phyloP scores from a whole-genome alignment of 768 basidiomycete species.

The Mycena galopus region DNA sequence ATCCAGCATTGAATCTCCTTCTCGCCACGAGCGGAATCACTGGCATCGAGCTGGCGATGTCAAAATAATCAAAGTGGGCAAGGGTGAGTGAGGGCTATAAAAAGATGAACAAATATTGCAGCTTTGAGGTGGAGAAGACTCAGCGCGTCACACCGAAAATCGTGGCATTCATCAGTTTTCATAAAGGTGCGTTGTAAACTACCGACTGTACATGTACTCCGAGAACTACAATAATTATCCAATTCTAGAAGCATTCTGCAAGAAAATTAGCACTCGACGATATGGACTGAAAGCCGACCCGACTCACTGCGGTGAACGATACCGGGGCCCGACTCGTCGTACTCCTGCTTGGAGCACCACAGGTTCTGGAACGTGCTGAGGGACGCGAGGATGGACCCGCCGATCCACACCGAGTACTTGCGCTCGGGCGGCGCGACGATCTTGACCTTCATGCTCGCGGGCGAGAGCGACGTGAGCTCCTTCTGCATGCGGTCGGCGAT shows the following conservation, averaged over 20 bases:
- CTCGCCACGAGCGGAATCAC: no score
- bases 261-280: neutral
- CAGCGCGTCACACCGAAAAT: no score
- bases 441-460: conserved; percentile 73
- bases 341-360: conserved; percentile 39
- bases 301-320: conserved; percentile 58
- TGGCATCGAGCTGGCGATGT: no score
- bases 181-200: neutral
- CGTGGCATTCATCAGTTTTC: neutral
- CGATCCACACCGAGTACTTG: conserved; percentile 64
- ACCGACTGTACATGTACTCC: conserved; percentile 23
- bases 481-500: conserved; percentile 69
- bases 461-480: conserved; percentile 75
- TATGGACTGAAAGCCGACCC: neutral
- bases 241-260: conserved; percentile 38
- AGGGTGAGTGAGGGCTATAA: no score
- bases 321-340: conserved; percentile 55
- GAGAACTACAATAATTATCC: conserved; percentile 15
- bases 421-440: conserved; percentile 78
- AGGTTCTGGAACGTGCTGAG: conserved; percentile 38
- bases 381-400: conserved; percentile 34
- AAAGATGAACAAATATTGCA: no score
- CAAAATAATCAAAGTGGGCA: no score
- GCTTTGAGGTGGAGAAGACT: no score
- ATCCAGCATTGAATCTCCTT: no score